Conservation (phyloP, 1,139 yeast species). For the Magnusiomyces starmeri region DNA sequence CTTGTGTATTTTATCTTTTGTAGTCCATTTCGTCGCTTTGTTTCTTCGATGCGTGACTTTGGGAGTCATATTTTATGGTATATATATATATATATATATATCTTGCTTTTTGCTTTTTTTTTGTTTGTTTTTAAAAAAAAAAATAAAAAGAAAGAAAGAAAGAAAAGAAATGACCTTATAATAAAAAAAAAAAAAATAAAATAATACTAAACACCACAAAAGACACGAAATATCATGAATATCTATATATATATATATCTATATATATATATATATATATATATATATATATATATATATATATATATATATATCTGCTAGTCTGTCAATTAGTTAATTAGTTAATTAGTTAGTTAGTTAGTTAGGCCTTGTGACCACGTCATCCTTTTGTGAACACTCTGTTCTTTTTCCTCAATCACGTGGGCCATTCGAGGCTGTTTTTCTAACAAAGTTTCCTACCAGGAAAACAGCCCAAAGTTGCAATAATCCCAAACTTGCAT, state of each 20-base stretch:
- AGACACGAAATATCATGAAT: neutral
- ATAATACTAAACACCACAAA: neutral
- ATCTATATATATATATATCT: neutral
- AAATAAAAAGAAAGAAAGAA: neutral
- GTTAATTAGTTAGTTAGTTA: no score
- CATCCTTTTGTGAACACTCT: neutral
- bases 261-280: no score
- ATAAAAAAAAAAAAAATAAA: neutral
- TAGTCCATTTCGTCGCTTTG: no score
- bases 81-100: no score
- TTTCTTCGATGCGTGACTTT: no score
- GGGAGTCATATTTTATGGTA: no score
- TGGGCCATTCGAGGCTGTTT: no score
- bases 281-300: neutral
- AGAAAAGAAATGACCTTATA: neutral
- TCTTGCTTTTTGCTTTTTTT: no score
- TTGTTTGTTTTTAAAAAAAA: neutral
- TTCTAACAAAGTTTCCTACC: neutral
- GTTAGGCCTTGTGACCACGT: neutral
- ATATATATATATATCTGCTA: no score
- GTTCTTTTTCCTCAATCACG: neutral
- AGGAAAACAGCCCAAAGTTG: neutral
- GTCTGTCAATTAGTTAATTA: neutral
- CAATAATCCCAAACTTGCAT: no score
- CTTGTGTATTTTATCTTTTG: no score